These are phyloP conservation scores for Entomortierella chlamydospora DNA, from an alignment of 192 early-diverging fungal species.

Conservation along the genomic window DNA sequence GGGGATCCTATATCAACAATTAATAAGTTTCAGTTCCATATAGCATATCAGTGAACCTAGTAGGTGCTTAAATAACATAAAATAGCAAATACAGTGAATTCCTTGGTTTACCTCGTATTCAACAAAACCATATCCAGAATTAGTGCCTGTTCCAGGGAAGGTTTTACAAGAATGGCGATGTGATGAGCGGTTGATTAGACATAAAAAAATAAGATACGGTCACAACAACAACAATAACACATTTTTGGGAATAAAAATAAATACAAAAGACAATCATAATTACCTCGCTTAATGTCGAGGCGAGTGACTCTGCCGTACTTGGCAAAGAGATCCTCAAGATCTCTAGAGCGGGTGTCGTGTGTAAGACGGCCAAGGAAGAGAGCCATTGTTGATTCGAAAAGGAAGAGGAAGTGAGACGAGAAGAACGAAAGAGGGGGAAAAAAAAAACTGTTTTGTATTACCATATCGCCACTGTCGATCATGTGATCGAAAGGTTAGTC, in stretches of 20 bases:
- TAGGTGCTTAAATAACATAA: no score
- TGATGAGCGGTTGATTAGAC: neutral
- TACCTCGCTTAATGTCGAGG: slow-evolving; percentile 67
- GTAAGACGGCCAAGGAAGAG: slow-evolving; percentile 62
- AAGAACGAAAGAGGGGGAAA: slow-evolving; percentile 1
- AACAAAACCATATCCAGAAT: slow-evolving; percentile 64
- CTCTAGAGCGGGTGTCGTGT: slow-evolving; percentile 59
- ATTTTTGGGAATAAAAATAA: neutral
- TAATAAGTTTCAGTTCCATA: neutral
- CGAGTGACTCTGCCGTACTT: slow-evolving; percentile 67
- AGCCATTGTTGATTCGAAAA: slow-evolving; percentile 44
- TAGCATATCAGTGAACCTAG: no score
- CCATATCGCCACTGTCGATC: neutral
- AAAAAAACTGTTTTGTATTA: slow-evolving; percentile 2
- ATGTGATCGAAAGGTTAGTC: neutral
- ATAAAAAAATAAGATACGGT: neutral
- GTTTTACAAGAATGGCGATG: neutral
- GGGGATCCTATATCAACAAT: slow-evolving; percentile 34
- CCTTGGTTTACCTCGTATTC: slow-evolving; percentile 59
- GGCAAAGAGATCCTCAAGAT: slow-evolving; percentile 68
- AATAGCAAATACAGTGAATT: no score
- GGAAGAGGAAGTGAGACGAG: neutral
- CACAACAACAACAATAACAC: neutral
- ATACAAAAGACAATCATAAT: neutral
- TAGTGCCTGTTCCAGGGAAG: slow-evolving; percentile 25